These are phyloP conservation scores for Cystobasidiaceae sp. DNA, from an alignment of 1,284 basidiomycete species.

Conservation along the genomic window DNA sequence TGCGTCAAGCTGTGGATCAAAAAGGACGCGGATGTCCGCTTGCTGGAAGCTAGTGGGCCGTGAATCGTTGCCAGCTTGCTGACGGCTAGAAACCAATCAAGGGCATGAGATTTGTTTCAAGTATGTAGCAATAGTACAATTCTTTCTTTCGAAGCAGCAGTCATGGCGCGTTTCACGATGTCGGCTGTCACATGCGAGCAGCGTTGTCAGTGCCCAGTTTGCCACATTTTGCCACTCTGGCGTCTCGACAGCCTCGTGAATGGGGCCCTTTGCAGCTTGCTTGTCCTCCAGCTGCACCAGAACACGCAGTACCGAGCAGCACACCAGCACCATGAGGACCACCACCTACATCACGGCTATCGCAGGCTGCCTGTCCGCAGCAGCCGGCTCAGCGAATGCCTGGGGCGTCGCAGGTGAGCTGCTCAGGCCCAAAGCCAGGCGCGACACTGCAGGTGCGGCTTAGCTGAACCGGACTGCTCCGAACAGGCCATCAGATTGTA, in stretches of 20 bases:
- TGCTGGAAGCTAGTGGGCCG: slow-evolving; percentile 10
- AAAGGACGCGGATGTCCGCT: slow-evolving; percentile 14
- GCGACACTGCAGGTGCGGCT: background rate
- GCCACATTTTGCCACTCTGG: background rate
- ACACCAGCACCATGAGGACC: background rate
- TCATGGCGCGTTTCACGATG: background rate
- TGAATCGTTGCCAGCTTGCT: too few species aligned
- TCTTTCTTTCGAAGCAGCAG: too few species aligned
- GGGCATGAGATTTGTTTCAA: background rate
- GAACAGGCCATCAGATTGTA: slow-evolving; percentile 25
- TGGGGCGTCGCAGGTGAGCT: slow-evolving; percentile 46
- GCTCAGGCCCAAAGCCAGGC: slow-evolving; percentile 34
- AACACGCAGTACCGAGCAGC: background rate
- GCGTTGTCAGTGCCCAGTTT: background rate
- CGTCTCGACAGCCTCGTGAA: background rate
- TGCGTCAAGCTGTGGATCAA: slow-evolving; percentile 24
- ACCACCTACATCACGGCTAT: background rate
- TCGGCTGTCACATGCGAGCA: background rate
- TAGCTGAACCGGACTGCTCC: background rate
- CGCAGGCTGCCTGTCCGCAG: background rate
- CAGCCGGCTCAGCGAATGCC: slow-evolving; percentile 29
- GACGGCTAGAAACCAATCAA: too few species aligned
- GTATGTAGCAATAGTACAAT: background rate
- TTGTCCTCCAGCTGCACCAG: background rate
- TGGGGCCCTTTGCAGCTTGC: background rate